phyloP scores from a whole-genome alignment of 805 yeast species.

The Scheffersomyces spartinae region DNA sequence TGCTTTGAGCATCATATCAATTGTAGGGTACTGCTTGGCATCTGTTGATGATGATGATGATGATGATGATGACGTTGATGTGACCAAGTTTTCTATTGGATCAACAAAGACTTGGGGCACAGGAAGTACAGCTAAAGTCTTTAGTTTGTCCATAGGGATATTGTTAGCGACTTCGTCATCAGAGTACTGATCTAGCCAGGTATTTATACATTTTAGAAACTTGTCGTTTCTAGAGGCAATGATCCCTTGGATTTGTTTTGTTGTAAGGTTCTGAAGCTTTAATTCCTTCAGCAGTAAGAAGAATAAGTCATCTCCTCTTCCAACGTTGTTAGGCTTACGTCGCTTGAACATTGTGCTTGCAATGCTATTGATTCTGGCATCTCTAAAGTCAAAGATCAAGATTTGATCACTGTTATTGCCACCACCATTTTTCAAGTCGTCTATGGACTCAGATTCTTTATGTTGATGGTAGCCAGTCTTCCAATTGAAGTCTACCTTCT shows the following conservation, averaged over 20 bases:
- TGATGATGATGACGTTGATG: too few species aligned
- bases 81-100: conserved; percentile 49
- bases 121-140: conserved; percentile 16
- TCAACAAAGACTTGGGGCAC: conserved; percentile 40
- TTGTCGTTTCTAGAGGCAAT: conserved; percentile 45
- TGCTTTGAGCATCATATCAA: conserved; percentile 21
- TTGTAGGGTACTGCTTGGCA: conserved; percentile 3
- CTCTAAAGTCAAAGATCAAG: conserved; percentile 66
- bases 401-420: conserved; percentile 46
- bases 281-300: conserved; percentile 29
- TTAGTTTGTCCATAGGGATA: conserved; percentile 28
- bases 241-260: conserved; percentile 47
- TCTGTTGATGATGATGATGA: conserved; percentile 4
- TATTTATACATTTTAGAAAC: conserved; percentile 31
- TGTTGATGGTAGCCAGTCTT: conserved; percentile 24
- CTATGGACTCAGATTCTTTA: conserved; percentile 16
- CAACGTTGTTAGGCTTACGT: conserved; percentile 5
- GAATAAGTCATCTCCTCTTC: conserved; percentile 9
- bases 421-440: conserved; percentile 48
- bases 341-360: conserved; percentile 17
- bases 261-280: conserved; percentile 37
- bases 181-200: conserved; percentile 25
- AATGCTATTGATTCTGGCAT: conserved; percentile 46
- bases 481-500: conserved; percentile 28
- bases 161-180: conserved; percentile 16